Conservation (phyloP, 495 filamentous ascomycete species). For the Neurospora discreta region DNA sequence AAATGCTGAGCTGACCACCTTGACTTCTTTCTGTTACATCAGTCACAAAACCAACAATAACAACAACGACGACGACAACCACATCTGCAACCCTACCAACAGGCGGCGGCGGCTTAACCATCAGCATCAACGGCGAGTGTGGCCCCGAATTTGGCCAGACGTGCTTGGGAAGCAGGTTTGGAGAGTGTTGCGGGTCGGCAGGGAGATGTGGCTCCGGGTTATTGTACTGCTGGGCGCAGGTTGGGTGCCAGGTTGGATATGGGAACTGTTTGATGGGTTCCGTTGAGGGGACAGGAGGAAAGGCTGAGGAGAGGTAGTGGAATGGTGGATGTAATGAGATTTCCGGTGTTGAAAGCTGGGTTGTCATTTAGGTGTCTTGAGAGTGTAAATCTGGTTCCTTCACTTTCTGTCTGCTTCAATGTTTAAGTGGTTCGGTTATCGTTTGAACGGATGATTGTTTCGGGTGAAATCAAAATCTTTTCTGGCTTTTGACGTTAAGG, state of each 20-base stretch:
- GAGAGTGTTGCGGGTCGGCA: conserved; percentile 26
- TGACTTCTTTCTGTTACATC: background rate
- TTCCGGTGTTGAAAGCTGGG: background rate
- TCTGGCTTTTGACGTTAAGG: background rate
- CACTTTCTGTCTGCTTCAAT: background rate
- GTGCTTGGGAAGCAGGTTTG: conserved; percentile 24
- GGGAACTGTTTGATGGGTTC: conserved; percentile 11
- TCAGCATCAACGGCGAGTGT: conserved; percentile 14
- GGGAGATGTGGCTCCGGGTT: conserved; percentile 18
- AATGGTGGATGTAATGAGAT: background rate
- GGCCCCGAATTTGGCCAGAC: conserved; percentile 18
- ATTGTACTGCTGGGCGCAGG: conserved; percentile 12
- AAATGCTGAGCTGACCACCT: background rate
- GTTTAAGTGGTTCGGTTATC: no score
- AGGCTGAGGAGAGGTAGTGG: background rate
- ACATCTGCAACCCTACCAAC: background rate
- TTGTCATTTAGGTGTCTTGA: background rate
- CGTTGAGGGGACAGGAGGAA: background rate
- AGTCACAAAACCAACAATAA: background rate
- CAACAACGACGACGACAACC: background rate
- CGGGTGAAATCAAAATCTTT: background rate
- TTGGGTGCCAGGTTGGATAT: conserved; percentile 20
- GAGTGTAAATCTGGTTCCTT: background rate
- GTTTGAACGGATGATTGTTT: background rate
- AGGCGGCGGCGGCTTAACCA: background rate